Evolutionary conservation across 2,329 filamentous ascomycete species (phyloP), one percentile per base, ranked within the genome.

Genomic region (Diaporthe destruens): DNA sequence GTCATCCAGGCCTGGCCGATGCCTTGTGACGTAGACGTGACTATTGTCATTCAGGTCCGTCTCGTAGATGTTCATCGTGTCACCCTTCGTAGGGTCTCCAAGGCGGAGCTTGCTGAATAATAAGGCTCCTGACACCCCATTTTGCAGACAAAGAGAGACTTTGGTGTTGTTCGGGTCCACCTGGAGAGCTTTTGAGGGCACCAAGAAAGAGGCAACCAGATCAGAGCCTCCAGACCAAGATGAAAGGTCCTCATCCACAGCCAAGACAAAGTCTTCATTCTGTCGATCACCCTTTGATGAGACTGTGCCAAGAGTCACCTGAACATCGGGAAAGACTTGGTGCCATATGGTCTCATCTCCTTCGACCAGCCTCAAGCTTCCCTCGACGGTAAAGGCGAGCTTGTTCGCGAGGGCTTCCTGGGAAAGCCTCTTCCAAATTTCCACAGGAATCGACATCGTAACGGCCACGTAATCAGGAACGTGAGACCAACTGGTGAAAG

Each of bases 131-230:
- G 12, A 11, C 0, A 63, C 42, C 2, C 79, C 80, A 6, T 74
- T 75, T 8, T 78, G 74, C 1, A 84, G 72, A 29, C 74, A 77
- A 9, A 87, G 73, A 6, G 80, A 79, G 20, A 85, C 77, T 11
- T 76, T 69, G 0, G 78, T 75, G 5, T 77, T 77, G 42, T 76
- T 75, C 6, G 80, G 79, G 49, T 84, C 80, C 6, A 78, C 70
- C 54, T 82, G 80, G 0, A 86, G 76, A 0, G 78, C 73, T 4
- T 76, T 75, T 0, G 83, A 78, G 3, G 84, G 81, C 5, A 83
- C 81, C 32, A 83, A 81, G 76, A 85, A 86, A 0, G 84, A 83
- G 3, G 79, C 82, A 55, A 86, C 71, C 23, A 87, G 75, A 0
- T 83, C 75, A 6, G 83, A 81, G 0, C 76, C 74, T 11, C 84